phyloP scores from a whole-genome alignment of 345 rosid species.

The Melaleuca quinquenervia region DNA sequence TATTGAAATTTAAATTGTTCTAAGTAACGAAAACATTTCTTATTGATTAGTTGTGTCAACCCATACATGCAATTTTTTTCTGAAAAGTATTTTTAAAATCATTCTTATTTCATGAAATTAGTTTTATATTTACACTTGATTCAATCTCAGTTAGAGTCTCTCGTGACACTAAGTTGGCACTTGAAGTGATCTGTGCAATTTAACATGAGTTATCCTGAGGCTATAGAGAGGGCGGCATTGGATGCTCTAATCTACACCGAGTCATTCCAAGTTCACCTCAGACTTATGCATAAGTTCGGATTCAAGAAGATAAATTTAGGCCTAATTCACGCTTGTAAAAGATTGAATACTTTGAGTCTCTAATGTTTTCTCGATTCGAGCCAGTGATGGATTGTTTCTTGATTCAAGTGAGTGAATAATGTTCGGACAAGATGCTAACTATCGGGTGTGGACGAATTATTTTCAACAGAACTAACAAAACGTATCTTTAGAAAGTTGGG shows the following conservation, averaged over 20 bases:
- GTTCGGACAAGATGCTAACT: neutral
- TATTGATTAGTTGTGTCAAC: too few relatives aligned
- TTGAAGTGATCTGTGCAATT: neutral
- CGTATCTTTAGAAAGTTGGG: too few relatives aligned
- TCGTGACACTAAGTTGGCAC: neutral
- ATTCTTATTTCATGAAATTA: too few relatives aligned
- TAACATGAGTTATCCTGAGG: neutral
- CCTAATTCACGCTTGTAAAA: neutral
- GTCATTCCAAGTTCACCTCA: neutral
- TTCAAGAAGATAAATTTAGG: neutral
- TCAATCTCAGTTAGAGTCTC: neutral
- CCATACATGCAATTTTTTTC: too few relatives aligned
- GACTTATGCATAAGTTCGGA: neutral
- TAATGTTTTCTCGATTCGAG: neutral
- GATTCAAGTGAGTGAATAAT: neutral
- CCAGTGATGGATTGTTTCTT: neutral
- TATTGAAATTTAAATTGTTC: too few relatives aligned
- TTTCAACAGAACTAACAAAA: too few relatives aligned
- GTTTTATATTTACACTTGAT: neutral
- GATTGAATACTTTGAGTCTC: neutral
- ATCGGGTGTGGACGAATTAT: neutral
- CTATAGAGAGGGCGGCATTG: neutral
- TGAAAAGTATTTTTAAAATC: too few relatives aligned
- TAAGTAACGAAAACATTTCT: too few relatives aligned
- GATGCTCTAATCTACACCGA: neutral